phyloP scores from a whole-genome alignment of 1,284 basidiomycete genomes.

The Vanrija humicola region DNA sequence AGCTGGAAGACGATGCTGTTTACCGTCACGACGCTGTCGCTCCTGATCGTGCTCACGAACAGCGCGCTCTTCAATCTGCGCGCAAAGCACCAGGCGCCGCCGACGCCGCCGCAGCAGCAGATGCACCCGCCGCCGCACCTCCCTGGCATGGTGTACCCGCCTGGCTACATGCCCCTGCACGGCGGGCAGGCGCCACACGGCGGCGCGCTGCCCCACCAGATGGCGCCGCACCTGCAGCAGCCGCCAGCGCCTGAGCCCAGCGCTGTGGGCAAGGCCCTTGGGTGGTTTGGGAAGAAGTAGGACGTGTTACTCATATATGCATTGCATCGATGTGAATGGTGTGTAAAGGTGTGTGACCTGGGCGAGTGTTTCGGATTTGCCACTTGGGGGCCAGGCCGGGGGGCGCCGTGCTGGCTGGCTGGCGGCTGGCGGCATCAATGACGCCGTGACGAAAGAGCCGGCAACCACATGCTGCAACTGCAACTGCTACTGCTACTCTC shows the following conservation, averaged over 20 bases:
- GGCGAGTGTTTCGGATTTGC: background rate
- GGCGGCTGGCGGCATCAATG: too few relatives aligned
- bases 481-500: too few relatives aligned
- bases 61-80: slow-evolving; percentile 59
- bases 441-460: too few relatives aligned
- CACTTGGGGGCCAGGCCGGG: background rate
- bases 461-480: too few relatives aligned
- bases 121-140: background rate
- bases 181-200: background rate
- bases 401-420: too few relatives aligned
- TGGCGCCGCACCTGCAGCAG: background rate
- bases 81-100: slow-evolving; percentile 38
- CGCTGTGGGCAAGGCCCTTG: slow-evolving; percentile 5
- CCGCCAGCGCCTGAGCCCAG: background rate
- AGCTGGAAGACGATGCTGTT: slow-evolving; percentile 96
- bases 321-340: too few relatives aligned
- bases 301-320: background rate
- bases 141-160: background rate
- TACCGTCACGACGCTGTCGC: slow-evolving; percentile 70
- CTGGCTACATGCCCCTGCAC: background rate
- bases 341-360: too few relatives aligned
- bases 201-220: background rate
- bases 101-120: background rate
- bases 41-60: slow-evolving; percentile 78
- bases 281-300: slow-evolving; percentile 8